Percentiles rank a stretch among this genome's conserved stretches.
These are phyloP conservation scores for Cicer cuneatum DNA, from an alignment of 306 rosid genomes.

Conservation along the genomic window DNA sequence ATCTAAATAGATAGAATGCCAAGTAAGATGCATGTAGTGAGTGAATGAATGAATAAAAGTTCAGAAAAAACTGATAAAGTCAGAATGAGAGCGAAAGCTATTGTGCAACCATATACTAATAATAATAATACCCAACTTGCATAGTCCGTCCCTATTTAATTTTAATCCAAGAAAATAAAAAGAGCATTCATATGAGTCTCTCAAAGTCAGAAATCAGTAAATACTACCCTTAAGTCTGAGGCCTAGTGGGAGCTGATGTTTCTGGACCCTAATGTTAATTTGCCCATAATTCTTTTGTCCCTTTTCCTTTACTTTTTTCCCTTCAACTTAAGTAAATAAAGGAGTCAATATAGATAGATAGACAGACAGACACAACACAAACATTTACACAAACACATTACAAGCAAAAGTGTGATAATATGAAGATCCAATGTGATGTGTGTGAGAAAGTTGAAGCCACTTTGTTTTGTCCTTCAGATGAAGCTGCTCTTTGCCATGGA, in stretches of 20 bases:
- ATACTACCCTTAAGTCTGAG: slow-evolving; percentile 20
- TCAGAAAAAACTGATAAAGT: slow-evolving; percentile 27
- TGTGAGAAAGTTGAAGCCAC: slow-evolving; percentile 71
- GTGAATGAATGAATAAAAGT: slow-evolving; percentile 45
- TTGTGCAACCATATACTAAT: background rate
- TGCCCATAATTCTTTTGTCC: slow-evolving; percentile 69
- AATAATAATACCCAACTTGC: slow-evolving; percentile 47
- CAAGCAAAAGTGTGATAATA: slow-evolving; percentile 41
- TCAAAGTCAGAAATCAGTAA: slow-evolving; percentile 46
- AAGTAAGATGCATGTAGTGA: background rate
- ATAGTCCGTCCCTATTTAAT: slow-evolving; percentile 17
- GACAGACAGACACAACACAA: too few relatives aligned
- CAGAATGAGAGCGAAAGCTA: slow-evolving; percentile 35
- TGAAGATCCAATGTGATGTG: slow-evolving; percentile 90
- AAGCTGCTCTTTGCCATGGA: slow-evolving; percentile 81
- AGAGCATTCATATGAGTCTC: slow-evolving; percentile 38
- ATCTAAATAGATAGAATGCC: background rate
- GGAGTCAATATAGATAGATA: background rate
- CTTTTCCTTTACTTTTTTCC: background rate
- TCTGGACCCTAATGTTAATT: slow-evolving; percentile 53
- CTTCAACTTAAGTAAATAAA: slow-evolving; percentile 19
- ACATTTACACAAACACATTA: background rate
- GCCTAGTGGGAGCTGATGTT: slow-evolving; percentile 48
- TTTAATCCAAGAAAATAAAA: slow-evolving; percentile 37
- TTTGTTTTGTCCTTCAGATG: slow-evolving; percentile 84